Base-by-base conservation (phyloP, 1,284 basidiomycete species). In the Pseudomicrostroma phylloplanum region DNA sequence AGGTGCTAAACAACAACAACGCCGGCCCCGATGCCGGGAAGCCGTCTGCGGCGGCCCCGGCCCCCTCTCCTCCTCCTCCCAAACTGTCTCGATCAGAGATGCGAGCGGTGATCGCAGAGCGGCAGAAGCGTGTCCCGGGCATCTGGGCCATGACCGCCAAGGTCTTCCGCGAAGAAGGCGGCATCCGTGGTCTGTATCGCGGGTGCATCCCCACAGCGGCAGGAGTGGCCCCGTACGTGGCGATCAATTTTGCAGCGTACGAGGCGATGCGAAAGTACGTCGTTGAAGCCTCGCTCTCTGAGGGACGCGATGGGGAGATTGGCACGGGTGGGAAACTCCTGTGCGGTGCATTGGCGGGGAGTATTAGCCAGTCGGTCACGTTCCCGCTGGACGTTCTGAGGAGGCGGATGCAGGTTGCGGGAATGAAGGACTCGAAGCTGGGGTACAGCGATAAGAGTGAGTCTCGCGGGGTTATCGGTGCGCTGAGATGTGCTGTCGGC, bases 381-480 rank as follows among this genome's bases (percentile, higher is more conserved):
- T 96, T 96, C 78, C 94, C 94, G 0, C 89, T 96, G 73, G 94
- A 98, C 79, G 91, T 97, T 0, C 81, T 97, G 59, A 84, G 94
- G 49, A 84, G 94, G 57, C 92, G 96, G 81, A 92, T 98, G 89
- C 94, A 98, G 80, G 90, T 94, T 61, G 86, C 88, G 1, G 94
- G 93, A 1, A 88, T 96, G 87, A 81, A 84, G 65, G 82, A 83
- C 48, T 83, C 84, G 61, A 81, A 84, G 63, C 73, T 87, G 63
- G 84, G 85, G 49, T 92, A 92, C 80, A 86, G 81, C 56, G 90
- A 91, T 26, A 91, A 69, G 46, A 73, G 40, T 36, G 30, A 36
- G 30, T 36, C n/a, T n/a, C n/a, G n/a, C n/a, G n/a, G 9, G 21
- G 58, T 12, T 39, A n/a, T 57, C n/a, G n/a, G n/a, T n/a, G n/a